Evolutionary conservation across 257 asterid species (phyloP).

Genomic region (Cordia subcordata): DNA sequence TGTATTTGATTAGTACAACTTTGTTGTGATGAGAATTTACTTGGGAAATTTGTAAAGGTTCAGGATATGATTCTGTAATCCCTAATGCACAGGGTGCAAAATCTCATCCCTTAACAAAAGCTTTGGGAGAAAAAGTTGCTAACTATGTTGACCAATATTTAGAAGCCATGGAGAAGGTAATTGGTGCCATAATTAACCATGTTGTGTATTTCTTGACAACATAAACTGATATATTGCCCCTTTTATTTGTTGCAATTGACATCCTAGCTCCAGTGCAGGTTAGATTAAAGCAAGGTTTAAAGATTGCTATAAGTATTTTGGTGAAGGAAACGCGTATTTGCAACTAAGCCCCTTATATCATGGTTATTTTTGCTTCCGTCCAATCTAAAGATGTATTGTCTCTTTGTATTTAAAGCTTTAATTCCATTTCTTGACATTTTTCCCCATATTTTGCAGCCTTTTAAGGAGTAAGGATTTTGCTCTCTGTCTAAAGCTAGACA

Average conservation of each 20-base stretch:
- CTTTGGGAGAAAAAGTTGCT: slow-evolving; percentile 73
- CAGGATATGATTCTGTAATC: slow-evolving; percentile 84
- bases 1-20: not conserved
- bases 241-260: slow-evolving; percentile 1
- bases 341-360: slow-evolving; percentile 44
- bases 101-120: slow-evolving; percentile 64
- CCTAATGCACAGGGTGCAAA: slow-evolving; percentile 73
- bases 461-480: not conserved
- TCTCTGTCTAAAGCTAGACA: not conserved
- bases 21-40: not conserved
- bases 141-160: slow-evolving; percentile 56
- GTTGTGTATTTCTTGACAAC: slow-evolving; percentile 7
- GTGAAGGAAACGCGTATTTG: slow-evolving; percentile 91
- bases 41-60: slow-evolving; percentile 34
- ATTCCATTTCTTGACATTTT: not conserved
- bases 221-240: not conserved
- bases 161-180: slow-evolving; percentile 96
- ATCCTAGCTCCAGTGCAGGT: slow-evolving; percentile 40
- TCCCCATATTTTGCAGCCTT: not conserved
- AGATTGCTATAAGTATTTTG: slow-evolving; percentile 79
- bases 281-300: slow-evolving; percentile 88
- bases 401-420: not conserved
- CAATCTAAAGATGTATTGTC: not conserved
- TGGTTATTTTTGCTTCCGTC: not conserved
- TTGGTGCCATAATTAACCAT: slow-evolving; percentile 7